Percentiles rank a stretch among this genome's conserved stretches.
phyloP scores from a whole-genome alignment of 768 basidiomycete genomes.

The Gymnopilus dilepis region DNA sequence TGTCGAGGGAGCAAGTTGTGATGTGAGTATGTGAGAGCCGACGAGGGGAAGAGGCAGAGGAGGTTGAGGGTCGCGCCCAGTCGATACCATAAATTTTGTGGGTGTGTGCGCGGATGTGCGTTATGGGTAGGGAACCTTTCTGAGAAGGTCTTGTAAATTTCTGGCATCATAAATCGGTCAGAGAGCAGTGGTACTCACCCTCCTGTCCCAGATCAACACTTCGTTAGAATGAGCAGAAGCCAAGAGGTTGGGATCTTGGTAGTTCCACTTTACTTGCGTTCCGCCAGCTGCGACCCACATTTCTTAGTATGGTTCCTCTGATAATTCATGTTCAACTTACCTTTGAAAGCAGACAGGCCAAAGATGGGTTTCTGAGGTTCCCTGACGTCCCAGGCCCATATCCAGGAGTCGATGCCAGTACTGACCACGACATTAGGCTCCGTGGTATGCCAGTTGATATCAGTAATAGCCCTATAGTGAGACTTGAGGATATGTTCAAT shows the following conservation, averaged over 20 bases:
- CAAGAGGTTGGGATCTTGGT: constrained; percentile 82
- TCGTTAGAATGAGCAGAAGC: constrained; percentile 90
- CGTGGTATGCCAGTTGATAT: constrained; percentile 95
- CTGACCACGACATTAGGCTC: constrained; percentile 88
- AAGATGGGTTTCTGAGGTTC: constrained; percentile 72
- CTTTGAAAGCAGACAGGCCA: constrained; percentile 60
- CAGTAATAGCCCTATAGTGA: constrained; percentile 95
- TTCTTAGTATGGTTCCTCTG: background rate
- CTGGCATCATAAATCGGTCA: background rate
- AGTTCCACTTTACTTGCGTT: constrained; percentile 98
- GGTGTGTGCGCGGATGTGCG: constrained; percentile 78
- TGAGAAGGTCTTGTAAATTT: constrained; percentile 32
- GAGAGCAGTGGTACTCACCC: constrained; percentile 53
- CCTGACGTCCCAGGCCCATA: constrained; percentile 94
- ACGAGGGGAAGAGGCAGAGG: background rate
- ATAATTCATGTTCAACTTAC: constrained; percentile 25
- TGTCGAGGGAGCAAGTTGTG: constrained; percentile 94
- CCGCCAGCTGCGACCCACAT: constrained; percentile 61
- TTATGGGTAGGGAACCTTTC: constrained; percentile 88
- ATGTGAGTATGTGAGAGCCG: constrained; percentile 63
- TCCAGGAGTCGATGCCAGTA: constrained; percentile 91
- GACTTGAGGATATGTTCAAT: constrained; percentile 87
- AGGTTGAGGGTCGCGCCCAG: constrained; percentile 75
- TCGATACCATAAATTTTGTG: constrained; percentile 98
- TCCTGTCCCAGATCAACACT: constrained; percentile 93